Evolutionary conservation across 2,329 filamentous ascomycete species (phyloP), one percentile per base, ranked within the genome.

Genomic region (Xylaria hypoxylon): DNA sequence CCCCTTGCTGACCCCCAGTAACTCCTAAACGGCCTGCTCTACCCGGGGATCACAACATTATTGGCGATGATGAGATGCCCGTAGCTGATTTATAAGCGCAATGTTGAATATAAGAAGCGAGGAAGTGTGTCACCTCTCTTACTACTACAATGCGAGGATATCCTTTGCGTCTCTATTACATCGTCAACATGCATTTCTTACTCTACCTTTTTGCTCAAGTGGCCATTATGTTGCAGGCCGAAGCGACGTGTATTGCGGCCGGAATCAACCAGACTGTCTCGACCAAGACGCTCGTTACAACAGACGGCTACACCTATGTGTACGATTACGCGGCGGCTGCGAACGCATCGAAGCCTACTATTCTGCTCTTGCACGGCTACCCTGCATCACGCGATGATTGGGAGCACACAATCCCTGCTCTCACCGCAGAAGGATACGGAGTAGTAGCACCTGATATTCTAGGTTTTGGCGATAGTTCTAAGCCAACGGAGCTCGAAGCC

Each of bases 311-410:
- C 24, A 53, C 50, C 10, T 59, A 59, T 8, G 38, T 26, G 65
- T 78, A 76, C 2, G 80, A 79, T 67, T 67, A 78, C 28, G 70
- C 74, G 56, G 71, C 74, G 3, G 72, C 68, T 3, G 48, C 72
- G 3, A 65, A 59, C 0, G 28, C 67, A 1, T 59, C 48, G 6
- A 62, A 71, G 7, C 68, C 74, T 4, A 83, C 81, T 0, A 71
- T 85, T 3, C 74, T 86, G 15, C 77, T 86, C 61, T 76, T 85
- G 13, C 84, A 85, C 67, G 83, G 84, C 38, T 83, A 84, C 56
- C 83, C 83, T 31, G 83, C 82, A 4, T 81, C 80, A 40, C 75
- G 78, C 13, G 74, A 77, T 38, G 83, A 85, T 74, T 86, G 82
- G 80, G 63, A 74, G 3, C 70, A 76, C 59, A 80, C 83, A 58